Conservation (phyloP, 2,329 filamentous ascomycete genomes). For the Metarhizium brunneum region DNA sequence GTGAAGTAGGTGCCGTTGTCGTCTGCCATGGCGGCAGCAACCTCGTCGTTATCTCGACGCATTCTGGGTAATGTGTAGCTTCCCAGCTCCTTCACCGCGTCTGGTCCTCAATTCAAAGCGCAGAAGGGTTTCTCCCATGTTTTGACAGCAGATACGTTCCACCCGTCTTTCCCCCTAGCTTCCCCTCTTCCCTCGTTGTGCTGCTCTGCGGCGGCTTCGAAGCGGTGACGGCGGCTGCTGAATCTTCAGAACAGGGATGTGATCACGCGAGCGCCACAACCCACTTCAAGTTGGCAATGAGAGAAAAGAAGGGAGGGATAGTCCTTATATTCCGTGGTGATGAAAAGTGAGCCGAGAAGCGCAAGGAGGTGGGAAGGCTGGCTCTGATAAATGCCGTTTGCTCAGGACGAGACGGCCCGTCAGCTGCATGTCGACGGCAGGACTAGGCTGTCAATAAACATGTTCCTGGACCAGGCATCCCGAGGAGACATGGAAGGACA, state of each 20-base stretch:
- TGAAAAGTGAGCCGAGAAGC: not conserved
- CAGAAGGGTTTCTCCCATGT: conserved; percentile 7
- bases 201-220: not conserved
- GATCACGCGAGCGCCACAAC: conserved; percentile 2
- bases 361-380: not conserved
- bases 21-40: conserved; percentile 13
- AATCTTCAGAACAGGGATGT: not conserved
- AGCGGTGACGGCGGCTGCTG: not conserved
- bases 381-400: not conserved
- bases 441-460: not conserved
- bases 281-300: not conserved
- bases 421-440: not conserved
- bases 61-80: conserved; percentile 1
- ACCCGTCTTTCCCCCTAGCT: not conserved
- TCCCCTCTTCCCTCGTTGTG: not conserved
- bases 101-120: conserved; percentile 1
- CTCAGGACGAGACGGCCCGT: not conserved
- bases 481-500: not conserved
- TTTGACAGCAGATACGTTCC: not conserved
- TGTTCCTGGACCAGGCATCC: not conserved
- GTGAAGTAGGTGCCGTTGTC: conserved; percentile 50
- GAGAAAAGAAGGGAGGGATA: not conserved
- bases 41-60: conserved; percentile 1
- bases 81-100: conserved; percentile 3
- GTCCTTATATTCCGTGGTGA: not conserved